Percentiles rank a stretch among this genome's conserved stretches.
Conservation (phyloP, 108 stramenopile genomes). For the Pseudonitzschia multiseries region DNA sequence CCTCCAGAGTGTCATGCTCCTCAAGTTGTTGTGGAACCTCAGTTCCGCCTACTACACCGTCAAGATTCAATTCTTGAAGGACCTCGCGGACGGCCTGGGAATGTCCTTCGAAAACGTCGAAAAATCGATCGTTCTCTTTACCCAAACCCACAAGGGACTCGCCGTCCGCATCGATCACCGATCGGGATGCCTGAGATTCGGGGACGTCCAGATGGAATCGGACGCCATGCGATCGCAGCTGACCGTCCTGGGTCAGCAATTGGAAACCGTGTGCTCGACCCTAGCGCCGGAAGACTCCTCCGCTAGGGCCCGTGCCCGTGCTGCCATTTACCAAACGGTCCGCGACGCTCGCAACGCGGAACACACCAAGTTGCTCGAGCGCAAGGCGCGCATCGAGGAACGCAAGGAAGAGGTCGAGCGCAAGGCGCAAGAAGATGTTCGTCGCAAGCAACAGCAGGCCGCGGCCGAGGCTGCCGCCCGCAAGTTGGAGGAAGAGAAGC, state of each 20-base stretch:
- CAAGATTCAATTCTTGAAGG: slow-evolving; percentile 80
- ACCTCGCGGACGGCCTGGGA: slow-evolving; percentile 71
- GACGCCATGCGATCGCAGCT: slow-evolving; percentile 80
- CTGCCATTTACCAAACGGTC: slow-evolving; percentile 59
- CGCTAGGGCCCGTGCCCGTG: slow-evolving; percentile 32
- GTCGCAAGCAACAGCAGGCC: slow-evolving; percentile 60
- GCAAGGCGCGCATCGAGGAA: slow-evolving; percentile 88
- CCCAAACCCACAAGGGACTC: slow-evolving; percentile 59
- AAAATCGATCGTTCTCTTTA: slow-evolving; percentile 81
- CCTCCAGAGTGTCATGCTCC: slow-evolving; percentile 63
- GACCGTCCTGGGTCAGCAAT: slow-evolving; percentile 66
- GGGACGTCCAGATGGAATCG: slow-evolving; percentile 68
- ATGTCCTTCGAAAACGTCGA: slow-evolving; percentile 89
- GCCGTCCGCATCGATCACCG: slow-evolving; percentile 85
- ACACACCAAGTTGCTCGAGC: slow-evolving; percentile 69
- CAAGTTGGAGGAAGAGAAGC: slow-evolving; percentile 83
- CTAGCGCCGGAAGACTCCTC: slow-evolving; percentile 47
- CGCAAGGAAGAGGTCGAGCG: slow-evolving; percentile 93
- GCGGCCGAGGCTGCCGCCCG: slow-evolving; percentile 77
- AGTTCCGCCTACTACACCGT: slow-evolving; percentile 89
- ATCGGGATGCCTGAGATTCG: slow-evolving; percentile 89
- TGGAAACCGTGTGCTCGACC: slow-evolving; percentile 51
- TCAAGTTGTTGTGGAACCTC: slow-evolving; percentile 87
- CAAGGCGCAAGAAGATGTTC: slow-evolving; percentile 67
- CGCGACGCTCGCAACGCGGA: slow-evolving; percentile 70